Conservation (phyloP, 257 asterid genomes). For the Primulina tabacum region DNA sequence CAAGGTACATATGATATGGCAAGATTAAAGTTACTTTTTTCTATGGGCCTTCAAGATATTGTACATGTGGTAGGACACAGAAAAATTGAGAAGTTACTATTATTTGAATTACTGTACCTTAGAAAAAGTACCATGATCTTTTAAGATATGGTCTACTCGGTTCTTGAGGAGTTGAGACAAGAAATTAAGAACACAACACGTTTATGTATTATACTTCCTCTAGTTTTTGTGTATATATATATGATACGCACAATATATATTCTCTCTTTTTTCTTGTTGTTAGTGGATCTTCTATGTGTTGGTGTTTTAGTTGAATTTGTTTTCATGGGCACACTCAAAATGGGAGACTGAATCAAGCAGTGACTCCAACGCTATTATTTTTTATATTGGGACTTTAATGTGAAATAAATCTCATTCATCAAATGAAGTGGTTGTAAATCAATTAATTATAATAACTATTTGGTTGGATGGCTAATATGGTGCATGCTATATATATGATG, state of each 20-base stretch:
- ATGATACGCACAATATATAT: background rate
- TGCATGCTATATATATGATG: too few species aligned
- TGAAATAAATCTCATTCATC: background rate
- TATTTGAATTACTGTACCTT: conserved; percentile 30
- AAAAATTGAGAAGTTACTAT: conserved; percentile 23
- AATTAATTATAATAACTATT: too few species aligned
- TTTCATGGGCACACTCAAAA: background rate
- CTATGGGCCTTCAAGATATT: conserved; percentile 24
- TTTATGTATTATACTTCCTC: background rate
- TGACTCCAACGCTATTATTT: background rate
- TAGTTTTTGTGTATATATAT: too few species aligned
- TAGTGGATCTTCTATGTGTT: background rate
- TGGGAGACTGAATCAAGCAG: background rate
- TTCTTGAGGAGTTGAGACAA: conserved; percentile 6
- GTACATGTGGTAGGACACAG: conserved; percentile 31
- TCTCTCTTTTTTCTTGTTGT: conserved; percentile 14
- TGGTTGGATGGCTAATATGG: background rate
- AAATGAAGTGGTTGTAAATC: background rate
- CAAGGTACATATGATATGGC: background rate
- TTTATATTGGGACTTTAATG: background rate
- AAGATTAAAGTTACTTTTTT: conserved; percentile 17
- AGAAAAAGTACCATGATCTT: conserved; percentile 24
- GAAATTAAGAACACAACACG: background rate
- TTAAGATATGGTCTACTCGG: conserved; percentile 30
- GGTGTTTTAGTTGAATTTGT: background rate